Conservation (phyloP, 495 filamentous ascomycete genomes). For the Penicillium egyptiacum region DNA sequence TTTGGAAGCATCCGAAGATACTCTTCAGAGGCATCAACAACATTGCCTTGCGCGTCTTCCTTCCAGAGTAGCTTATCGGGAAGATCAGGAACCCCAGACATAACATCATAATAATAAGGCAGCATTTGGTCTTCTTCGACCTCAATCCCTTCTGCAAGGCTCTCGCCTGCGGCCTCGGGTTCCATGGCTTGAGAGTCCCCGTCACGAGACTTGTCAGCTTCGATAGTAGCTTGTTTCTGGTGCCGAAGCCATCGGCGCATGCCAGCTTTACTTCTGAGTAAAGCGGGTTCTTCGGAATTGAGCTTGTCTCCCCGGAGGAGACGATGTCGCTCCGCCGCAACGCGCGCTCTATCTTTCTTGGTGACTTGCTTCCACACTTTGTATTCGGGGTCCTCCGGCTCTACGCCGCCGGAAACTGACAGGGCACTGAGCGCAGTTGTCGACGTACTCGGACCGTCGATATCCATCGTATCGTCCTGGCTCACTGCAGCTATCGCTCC, state of each 20-base stretch:
- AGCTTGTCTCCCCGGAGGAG: conserved; percentile 82
- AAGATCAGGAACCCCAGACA: conserved; percentile 83
- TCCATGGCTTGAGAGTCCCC: conserved; percentile 50
- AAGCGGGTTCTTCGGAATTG: conserved; percentile 81
- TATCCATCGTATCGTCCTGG: conserved; percentile 78
- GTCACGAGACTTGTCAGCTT: conserved; percentile 52
- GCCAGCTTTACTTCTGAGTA: conserved; percentile 73
- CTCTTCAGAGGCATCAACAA: conserved; percentile 81
- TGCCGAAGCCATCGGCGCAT: conserved; percentile 80
- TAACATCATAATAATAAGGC: conserved; percentile 90
- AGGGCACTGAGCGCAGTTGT: conserved; percentile 58
- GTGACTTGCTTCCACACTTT: conserved; percentile 99
- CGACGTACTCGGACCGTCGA: conserved; percentile 63
- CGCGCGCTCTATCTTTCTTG: conserved; percentile 89
- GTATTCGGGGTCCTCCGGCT: conserved; percentile 83
- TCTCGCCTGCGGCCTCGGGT: conserved; percentile 56
- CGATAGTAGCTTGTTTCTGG: conserved; percentile 60
- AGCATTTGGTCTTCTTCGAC: conserved; percentile 74
- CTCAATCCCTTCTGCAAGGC: conserved; percentile 89
- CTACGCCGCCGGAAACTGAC: conserved; percentile 43
- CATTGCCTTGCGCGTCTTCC: conserved; percentile 81
- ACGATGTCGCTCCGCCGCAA: conserved; percentile 74
- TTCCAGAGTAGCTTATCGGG: conserved; percentile 74
- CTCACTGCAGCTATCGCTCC: conserved; percentile 56
- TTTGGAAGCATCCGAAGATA: conserved; percentile 70